Percentiles rank a stretch among this genome's conserved stretches.
These are phyloP conservation scores for Sarcodon sp. DNA, from an alignment of 768 basidiomycete species.

Conservation along the genomic window DNA sequence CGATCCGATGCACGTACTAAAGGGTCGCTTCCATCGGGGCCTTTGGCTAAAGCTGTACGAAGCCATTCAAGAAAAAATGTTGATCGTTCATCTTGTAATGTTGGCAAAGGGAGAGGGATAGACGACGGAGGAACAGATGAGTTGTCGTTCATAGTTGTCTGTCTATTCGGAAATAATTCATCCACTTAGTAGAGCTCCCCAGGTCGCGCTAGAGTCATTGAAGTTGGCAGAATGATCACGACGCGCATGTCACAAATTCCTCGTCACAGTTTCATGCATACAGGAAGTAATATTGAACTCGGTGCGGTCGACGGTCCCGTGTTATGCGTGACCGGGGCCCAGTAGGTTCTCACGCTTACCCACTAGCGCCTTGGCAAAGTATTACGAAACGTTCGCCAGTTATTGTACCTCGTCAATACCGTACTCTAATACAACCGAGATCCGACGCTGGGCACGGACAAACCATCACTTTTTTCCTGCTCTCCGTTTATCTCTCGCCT, in stretches of 20 bases:
- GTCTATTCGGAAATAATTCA: no score
- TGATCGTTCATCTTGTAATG: slow-evolving; percentile 7
- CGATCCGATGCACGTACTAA: slow-evolving; percentile 13
- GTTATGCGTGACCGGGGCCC: no score
- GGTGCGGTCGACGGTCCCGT: no score
- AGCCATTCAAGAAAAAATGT: slow-evolving; percentile 12
- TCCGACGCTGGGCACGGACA: not conserved
- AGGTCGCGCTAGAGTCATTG: no score
- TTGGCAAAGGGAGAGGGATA: slow-evolving; percentile 7
- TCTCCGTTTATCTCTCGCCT: slow-evolving; percentile 61
- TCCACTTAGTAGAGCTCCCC: no score
- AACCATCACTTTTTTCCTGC: slow-evolving; percentile 54
- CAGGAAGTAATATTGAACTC: no score
- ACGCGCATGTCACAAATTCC: not conserved
- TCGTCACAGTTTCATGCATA: no score
- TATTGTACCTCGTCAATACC: not conserved
- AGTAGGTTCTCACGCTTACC: no score
- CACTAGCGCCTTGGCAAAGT: not conserved
- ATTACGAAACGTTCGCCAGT: no score
- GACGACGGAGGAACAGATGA: slow-evolving; percentile 1
- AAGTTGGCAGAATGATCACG: not conserved
- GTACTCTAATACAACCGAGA: not conserved
- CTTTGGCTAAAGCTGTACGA: slow-evolving; percentile 4
- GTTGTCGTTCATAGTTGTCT: not conserved
- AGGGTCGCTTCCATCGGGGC: no score